Evolutionary conservation across 805 yeast genomes (phyloP), one percentile per base, ranked within the genome.

Genomic region (Spathaspora passalidarum): DNA sequence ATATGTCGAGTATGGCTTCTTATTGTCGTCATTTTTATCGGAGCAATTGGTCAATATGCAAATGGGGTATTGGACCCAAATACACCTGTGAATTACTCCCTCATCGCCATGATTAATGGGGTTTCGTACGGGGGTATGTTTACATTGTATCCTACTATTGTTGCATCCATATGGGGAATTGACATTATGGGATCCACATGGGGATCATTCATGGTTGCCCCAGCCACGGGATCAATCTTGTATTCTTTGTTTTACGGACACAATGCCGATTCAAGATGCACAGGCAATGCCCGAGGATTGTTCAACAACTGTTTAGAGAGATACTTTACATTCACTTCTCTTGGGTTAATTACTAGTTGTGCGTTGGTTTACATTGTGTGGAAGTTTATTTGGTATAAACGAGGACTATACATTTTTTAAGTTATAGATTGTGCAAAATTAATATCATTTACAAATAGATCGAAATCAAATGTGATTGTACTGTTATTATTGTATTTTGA

Each of bases 121-220:
- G 58, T 79, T 20, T 69, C 80, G 5, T 88, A 92, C 58, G 97
- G 98, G 25, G 88, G 91, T 0, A 60, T 88, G 3, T 92, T 88
- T 68, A 90, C 98, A 0, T 66, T 88, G 5, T 87, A 82, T 55
- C 98, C 99, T 2, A 86, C 96, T 0, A 74, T 90, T 11, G 80
- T 90, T 13, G 84, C 96, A 1, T 73, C 84, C 3, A 80, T 87
- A 2, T 94, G 96, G 90, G 97, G 97, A 0, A 76, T 86, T 18
- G 90, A 86, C 37, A 77, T 87, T 26, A 81, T 92, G 64, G 98
- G 97, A 0, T 86, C 96, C 2, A 86, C 92, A 1, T 92, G 96
- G 88, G 97, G 97, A 2, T 71, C 86, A 20, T 87, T 89, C 61
- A 84, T 89, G 78, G 75, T 87, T 29, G 94, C 95, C 0, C 96